Percentiles rank a stretch among this genome's conserved stretches.
Conservation (phyloP, 768 basidiomycete genomes). For the Galerina marginata region DNA sequence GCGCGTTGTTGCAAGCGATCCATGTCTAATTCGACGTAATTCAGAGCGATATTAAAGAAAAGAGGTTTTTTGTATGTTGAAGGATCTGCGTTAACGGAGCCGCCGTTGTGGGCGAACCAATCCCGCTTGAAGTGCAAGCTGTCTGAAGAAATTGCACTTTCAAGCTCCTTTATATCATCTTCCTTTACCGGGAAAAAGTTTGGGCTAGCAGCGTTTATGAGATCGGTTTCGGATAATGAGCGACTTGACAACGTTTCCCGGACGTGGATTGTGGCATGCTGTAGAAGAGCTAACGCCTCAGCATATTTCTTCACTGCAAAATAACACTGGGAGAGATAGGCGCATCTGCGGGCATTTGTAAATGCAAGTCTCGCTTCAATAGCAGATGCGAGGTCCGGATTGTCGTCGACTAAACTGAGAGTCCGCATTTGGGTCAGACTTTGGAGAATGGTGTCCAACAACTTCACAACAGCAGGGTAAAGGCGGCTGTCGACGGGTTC, state of each 20-base stretch:
- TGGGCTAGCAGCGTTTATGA: slow-evolving; percentile 46
- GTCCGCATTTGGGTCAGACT: slow-evolving; percentile 84
- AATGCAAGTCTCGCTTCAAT: slow-evolving; percentile 79
- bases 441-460: slow-evolving; percentile 86
- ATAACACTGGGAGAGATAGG: slow-evolving; percentile 81
- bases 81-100: slow-evolving; percentile 48
- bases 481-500: slow-evolving; percentile 70
- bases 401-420: slow-evolving; percentile 87
- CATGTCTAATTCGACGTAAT: slow-evolving; percentile 89
- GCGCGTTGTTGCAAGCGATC: slow-evolving; percentile 72
- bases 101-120: slow-evolving; percentile 84
- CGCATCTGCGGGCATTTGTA: slow-evolving; percentile 78
- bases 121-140: slow-evolving; percentile 64
- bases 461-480: slow-evolving; percentile 88
- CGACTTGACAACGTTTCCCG: slow-evolving; percentile 70
- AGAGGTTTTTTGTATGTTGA: slow-evolving; percentile 77
- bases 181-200: slow-evolving; percentile 60
- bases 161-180: slow-evolving; percentile 54
- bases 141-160: slow-evolving; percentile 52
- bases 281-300: slow-evolving; percentile 72
- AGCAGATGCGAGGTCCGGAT: slow-evolving; percentile 77
- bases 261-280: slow-evolving; percentile 73
- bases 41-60: slow-evolving; percentile 94
- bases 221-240: slow-evolving; percentile 51
- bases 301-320: slow-evolving; percentile 70